These are phyloP conservation scores for Saccharomycopsis lassenensis DNA, from an alignment of 805 yeast genomes.

Conservation along the genomic window DNA sequence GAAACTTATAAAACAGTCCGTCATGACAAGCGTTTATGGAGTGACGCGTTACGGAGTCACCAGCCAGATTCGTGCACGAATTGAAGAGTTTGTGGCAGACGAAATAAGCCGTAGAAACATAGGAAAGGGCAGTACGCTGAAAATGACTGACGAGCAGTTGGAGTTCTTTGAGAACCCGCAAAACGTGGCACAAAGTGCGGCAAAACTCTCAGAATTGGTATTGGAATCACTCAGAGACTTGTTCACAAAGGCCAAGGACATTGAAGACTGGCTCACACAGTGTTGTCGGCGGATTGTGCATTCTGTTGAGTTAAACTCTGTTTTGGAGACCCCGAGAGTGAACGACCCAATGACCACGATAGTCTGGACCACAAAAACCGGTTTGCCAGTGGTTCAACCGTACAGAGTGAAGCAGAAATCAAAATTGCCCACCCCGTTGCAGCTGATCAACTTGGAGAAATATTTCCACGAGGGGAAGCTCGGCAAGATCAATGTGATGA, in stretches of 20 bases:
- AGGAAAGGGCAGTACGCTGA: background rate
- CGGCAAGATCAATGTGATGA: background rate
- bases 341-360: constrained; percentile 1
- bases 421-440: constrained; percentile 2
- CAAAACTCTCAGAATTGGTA: constrained; percentile 1
- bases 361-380: constrained; percentile 5
- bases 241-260: constrained; percentile 3
- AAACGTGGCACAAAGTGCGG: background rate
- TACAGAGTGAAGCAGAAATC: background rate
- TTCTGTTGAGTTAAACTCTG: background rate
- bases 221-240: background rate
- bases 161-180: background rate
- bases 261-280: constrained; percentile 6
- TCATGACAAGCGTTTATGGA: constrained; percentile 56
- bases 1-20: constrained; percentile 50
- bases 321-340: background rate
- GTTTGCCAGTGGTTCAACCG: constrained; percentile 6
- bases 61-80: constrained; percentile 1
- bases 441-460: constrained; percentile 1
- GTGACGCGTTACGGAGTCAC: constrained; percentile 3
- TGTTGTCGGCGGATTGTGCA: background rate
- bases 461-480: background rate
- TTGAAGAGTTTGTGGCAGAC: constrained; percentile 3
- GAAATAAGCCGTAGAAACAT: constrained; percentile 2
- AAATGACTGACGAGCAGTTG: background rate